Conservation (phyloP, 2,329 filamentous ascomycete species). For the Hypoxylon sp. region DNA sequence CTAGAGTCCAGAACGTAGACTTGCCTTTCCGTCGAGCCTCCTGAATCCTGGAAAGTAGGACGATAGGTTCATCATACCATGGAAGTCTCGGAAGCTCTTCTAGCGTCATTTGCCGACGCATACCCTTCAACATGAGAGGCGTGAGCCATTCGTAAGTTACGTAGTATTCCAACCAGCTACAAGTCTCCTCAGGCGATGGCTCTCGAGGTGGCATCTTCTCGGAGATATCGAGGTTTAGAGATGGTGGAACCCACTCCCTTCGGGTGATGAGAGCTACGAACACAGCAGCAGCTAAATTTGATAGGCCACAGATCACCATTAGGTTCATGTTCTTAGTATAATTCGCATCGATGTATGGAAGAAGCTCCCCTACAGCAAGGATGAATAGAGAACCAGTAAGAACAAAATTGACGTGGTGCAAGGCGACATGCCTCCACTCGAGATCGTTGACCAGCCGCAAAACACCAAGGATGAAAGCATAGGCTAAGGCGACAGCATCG, state of each 20-base stretch:
- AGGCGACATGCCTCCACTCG: constrained; percentile 62
- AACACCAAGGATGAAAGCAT: constrained; percentile 63
- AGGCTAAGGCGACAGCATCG: constrained; percentile 57
- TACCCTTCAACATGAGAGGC: constrained; percentile 64
- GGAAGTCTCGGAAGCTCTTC: constrained; percentile 65
- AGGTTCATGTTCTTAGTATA: constrained; percentile 53
- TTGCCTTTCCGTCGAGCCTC: constrained; percentile 61
- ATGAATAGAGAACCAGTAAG: constrained; percentile 58
- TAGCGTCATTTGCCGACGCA: constrained; percentile 61
- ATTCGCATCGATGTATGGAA: constrained; percentile 62
- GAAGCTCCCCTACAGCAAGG: constrained; percentile 56
- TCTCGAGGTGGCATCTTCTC: constrained; percentile 56
- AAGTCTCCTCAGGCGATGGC: constrained; percentile 67
- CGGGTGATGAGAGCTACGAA: constrained; percentile 63
- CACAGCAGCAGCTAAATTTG: constrained; percentile 57
- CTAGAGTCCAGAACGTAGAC: constrained; percentile 62
- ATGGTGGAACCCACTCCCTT: constrained; percentile 66
- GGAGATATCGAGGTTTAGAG: constrained; percentile 57
- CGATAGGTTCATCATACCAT: constrained; percentile 69
- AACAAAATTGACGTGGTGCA: constrained; percentile 66
- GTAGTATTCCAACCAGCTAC: constrained; percentile 68
- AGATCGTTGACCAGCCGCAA: constrained; percentile 59
- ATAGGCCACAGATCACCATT: constrained; percentile 56
- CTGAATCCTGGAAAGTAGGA: constrained; percentile 62
- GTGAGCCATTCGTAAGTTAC: constrained; percentile 68